Evolutionary conservation across 106 monocot species (phyloP).

Genomic region (Vanilla planifolia): DNA sequence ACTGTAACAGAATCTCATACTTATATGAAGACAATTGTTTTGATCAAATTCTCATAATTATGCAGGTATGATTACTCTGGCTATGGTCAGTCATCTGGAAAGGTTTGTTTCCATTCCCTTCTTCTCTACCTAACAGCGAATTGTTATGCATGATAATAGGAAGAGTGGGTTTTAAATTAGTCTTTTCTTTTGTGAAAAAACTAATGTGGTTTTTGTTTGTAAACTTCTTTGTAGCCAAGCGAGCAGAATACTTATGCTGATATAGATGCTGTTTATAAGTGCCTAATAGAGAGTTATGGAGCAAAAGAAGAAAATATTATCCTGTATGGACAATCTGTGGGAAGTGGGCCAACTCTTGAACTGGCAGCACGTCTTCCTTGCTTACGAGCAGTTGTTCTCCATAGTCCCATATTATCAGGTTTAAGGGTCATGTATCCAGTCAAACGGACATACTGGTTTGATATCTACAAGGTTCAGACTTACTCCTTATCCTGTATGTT

Average conservation of each 20-base stretch:
- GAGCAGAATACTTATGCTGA: slow-evolving; percentile 30
- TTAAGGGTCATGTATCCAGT: slow-evolving; percentile 28
- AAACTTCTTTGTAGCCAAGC: slow-evolving; percentile 22
- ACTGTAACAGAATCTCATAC: no score
- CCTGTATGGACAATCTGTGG: slow-evolving; percentile 25
- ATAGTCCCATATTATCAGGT: slow-evolving; percentile 27
- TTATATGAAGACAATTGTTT: neutral
- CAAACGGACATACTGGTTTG: slow-evolving; percentile 29
- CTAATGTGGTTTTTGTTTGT: slow-evolving; percentile 1
- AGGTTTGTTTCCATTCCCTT: slow-evolving; percentile 7
- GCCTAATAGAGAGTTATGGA: slow-evolving; percentile 20
- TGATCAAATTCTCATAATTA: slow-evolving; percentile 1
- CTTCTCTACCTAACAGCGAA: neutral
- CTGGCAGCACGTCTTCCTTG: slow-evolving; percentile 15
- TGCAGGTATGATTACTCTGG: slow-evolving; percentile 34
- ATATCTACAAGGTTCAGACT: slow-evolving; percentile 20
- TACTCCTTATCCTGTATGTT: neutral
- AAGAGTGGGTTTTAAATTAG: neutral
- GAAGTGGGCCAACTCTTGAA: slow-evolving; percentile 23
- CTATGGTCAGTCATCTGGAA: slow-evolving; percentile 24
- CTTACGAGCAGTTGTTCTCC: slow-evolving; percentile 20
- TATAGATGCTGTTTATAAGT: slow-evolving; percentile 28
- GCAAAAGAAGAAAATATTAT: slow-evolving; percentile 26
- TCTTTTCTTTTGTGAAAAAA: neutral
- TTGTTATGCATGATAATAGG: neutral